These are phyloP conservation scores for Claviceps africana DNA, from an alignment of 2,329 filamentous ascomycete species.

Conservation along the genomic window DNA sequence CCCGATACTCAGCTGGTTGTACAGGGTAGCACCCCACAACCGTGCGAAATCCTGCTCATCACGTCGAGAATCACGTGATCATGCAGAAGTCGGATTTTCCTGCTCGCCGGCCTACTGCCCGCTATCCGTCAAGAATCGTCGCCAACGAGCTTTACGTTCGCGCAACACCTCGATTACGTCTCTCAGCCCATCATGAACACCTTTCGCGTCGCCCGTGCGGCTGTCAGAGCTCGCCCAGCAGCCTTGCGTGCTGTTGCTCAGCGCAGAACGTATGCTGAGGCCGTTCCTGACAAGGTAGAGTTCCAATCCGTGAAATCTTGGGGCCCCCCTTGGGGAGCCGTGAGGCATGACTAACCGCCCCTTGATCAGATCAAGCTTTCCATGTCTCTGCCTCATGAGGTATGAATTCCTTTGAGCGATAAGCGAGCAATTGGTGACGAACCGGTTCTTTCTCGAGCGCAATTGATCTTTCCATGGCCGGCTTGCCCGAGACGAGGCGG, in stretches of 20 bases:
- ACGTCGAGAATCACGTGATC: conserved; percentile 15
- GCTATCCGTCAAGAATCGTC: conserved; percentile 32
- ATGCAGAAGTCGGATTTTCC: conserved; percentile 21
- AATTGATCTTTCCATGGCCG: conserved; percentile 11
- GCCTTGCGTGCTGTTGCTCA: conserved; percentile 62
- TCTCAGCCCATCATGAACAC: conserved; percentile 66
- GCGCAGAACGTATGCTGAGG: conserved; percentile 84
- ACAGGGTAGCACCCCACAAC: not conserved
- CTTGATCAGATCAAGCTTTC: conserved; percentile 74
- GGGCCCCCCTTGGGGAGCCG: conserved; percentile 7
- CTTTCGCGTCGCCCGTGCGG: conserved; percentile 80
- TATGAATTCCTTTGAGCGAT: conserved; percentile 36
- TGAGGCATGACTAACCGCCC: conserved; percentile 12
- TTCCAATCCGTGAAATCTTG: conserved; percentile 10
- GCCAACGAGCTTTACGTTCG: conserved; percentile 28
- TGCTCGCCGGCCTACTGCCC: conserved; percentile 26
- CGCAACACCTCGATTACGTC: conserved; percentile 36
- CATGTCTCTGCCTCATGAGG: conserved; percentile 94
- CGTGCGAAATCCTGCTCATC: not conserved
- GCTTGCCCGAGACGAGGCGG: conserved; percentile 9
- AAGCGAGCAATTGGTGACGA: conserved; percentile 9
- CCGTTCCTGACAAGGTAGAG: conserved; percentile 65
- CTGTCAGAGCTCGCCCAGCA: conserved; percentile 69
- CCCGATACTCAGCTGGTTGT: not conserved
- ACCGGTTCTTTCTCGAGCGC: conserved; percentile 8